A percentile compares a stretch with the other conserved stretches of the same genome.
Evolutionary conservation across 352 stramenopile species (phyloP).

Genomic region (Phytophthora capsici): DNA sequence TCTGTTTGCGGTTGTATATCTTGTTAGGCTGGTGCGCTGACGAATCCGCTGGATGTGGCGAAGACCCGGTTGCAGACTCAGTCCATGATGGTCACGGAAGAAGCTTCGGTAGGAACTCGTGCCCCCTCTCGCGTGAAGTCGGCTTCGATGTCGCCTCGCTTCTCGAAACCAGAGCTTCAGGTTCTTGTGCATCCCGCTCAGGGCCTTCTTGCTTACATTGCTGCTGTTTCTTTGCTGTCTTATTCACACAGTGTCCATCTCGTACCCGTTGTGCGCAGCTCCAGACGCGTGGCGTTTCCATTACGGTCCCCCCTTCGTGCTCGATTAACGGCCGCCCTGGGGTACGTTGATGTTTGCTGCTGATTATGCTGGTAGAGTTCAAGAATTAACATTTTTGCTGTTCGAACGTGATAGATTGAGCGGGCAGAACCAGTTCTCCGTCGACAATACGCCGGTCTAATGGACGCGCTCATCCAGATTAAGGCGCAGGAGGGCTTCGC

Average conservation of each 20-base stretch:
- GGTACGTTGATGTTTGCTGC: conserved; percentile 32
- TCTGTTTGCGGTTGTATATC: background rate
- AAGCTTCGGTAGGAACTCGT: conserved; percentile 60
- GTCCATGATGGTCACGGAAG: conserved; percentile 67
- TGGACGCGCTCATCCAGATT: conserved; percentile 89
- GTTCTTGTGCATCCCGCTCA: conserved; percentile 49
- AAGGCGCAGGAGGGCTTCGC: conserved; percentile 92
- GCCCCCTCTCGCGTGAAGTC: conserved; percentile 32
- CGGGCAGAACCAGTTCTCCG: conserved; percentile 58
- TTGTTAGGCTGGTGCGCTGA: conserved; percentile 85
- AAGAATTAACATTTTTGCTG: conserved; percentile 9
- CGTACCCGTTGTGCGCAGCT: conserved; percentile 77
- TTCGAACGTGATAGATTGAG: conserved; percentile 16
- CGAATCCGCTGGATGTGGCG: conserved; percentile 98
- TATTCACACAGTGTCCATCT: conserved; percentile 75
- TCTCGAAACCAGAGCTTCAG: conserved; percentile 59
- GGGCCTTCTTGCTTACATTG: conserved; percentile 36
- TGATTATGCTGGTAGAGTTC: background rate
- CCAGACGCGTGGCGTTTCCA: conserved; percentile 62
- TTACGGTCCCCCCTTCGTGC: conserved; percentile 70
- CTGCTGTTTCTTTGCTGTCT: conserved; percentile 45
- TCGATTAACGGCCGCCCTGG: conserved; percentile 49
- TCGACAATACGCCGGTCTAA: conserved; percentile 74
- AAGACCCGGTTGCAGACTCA: conserved; percentile 99
- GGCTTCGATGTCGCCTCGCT: conserved; percentile 42